A percentile compares a stretch with the other conserved stretches of the same genome.
Conservation (phyloP, 1,284 basidiomycete genomes). For the Marasmius fiardii region DNA sequence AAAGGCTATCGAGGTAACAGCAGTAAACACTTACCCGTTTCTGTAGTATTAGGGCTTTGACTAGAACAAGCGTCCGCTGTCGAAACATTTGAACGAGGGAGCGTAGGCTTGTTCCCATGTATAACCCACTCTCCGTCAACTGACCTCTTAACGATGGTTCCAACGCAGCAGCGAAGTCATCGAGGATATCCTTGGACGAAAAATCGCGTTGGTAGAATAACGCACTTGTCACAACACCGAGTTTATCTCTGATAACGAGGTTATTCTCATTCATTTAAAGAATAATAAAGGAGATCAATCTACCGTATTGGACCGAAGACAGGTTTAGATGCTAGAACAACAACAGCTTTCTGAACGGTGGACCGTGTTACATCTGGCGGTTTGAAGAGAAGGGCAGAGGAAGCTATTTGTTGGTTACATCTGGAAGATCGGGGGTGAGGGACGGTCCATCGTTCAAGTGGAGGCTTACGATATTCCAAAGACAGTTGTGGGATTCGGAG, state of each 20-base stretch:
- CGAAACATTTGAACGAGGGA: slow-evolving; percentile 94
- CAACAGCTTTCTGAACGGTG: slow-evolving; percentile 97
- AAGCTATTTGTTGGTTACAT: slow-evolving; percentile 93
- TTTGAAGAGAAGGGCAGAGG: slow-evolving; percentile 79
- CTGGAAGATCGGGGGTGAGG: slow-evolving; percentile 33
- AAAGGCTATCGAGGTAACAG: background rate
- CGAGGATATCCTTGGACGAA: slow-evolving; percentile 76
- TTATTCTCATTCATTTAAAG: slow-evolving; percentile 1
- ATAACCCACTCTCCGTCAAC: slow-evolving; percentile 77
- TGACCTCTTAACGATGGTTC: slow-evolving; percentile 67
- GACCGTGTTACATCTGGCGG: slow-evolving; percentile 89
- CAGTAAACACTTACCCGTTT: slow-evolving; percentile 55
- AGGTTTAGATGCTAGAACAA: slow-evolving; percentile 88
- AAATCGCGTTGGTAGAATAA: slow-evolving; percentile 91
- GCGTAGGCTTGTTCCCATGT: slow-evolving; percentile 80
- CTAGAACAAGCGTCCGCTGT: slow-evolving; percentile 88
- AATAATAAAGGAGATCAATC: slow-evolving; percentile 19
- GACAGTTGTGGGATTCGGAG: slow-evolving; percentile 73
- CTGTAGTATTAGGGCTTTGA: slow-evolving; percentile 94
- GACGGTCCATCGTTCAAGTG: slow-evolving; percentile 9
- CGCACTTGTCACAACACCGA: slow-evolving; percentile 94
- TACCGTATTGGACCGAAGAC: slow-evolving; percentile 86
- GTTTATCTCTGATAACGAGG: slow-evolving; percentile 62
- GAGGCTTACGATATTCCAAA: slow-evolving; percentile 89
- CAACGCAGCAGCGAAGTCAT: slow-evolving; percentile 77